Base-by-base conservation (phyloP, 2,329 filamentous ascomycete genomes). In the Colletotrichum sp. region DNA sequence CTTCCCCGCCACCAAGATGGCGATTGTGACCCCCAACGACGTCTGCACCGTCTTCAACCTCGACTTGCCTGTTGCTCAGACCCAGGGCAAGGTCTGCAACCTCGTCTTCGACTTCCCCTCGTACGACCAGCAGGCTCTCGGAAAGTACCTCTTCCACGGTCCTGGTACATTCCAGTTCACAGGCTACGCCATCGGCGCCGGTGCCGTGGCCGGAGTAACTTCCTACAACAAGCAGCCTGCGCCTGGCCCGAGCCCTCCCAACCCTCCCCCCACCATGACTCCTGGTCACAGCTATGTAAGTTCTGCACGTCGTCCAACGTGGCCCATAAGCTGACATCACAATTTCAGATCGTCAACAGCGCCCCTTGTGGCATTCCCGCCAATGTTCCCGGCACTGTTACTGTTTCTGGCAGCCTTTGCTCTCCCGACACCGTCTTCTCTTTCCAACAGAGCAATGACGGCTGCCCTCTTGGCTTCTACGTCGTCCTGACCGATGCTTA, bases 1-100 rank as follows among this genome's bases (percentile, higher is more conserved):
- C 28, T 75, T 52, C 59, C 59, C 59, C 24, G 70, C 71, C 18
- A 60, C 60, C 36, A 68, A 73, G 65, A 24, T 18, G 64, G 74
- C 70, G 1, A 5, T 28, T 8, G 57, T 76, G 5, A 76, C 74
- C 8, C 74, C 74, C 26, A 44, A 52, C 10, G 71, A 75, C 21
- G 13, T 75, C 21, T 76, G 74, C 71, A 76, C 74, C 44, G n/a
- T 76, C 59, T 73, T 76, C 71, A 75, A 76, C 71, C 74, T 76
- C 39, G 64, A 69, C 49, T 26, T 76, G 18, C 74, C 74, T 34
- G 71, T 69, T 15, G 74, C 64, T 8, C 15, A 36, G 60, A 76
- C 74, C 44, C 74, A 74, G 44, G 70, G 70, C 74, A 76, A 76
- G 34, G 49, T 75, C 34, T 76, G 74, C 65, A 76, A 69, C 59